Percentiles rank a stretch among this genome's conserved stretches.
Conservation (phyloP, 371 early-diverging fungal genomes). For the Capniomyces stellatus region DNA sequence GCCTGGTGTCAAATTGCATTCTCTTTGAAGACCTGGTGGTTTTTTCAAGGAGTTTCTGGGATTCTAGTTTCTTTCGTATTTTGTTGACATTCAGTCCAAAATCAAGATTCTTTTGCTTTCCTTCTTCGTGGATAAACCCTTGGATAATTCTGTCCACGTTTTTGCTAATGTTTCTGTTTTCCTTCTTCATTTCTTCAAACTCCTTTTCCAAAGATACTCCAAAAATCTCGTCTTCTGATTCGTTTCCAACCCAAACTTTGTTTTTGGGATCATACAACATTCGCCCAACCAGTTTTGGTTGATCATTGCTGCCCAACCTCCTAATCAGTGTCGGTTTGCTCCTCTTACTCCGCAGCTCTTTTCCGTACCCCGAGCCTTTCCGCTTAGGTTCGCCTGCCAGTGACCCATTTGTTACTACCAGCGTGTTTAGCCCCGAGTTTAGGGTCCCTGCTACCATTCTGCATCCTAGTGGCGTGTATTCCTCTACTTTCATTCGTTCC, state of each 20-base stretch:
- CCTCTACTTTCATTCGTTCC: too few species aligned
- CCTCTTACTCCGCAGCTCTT: too few species aligned
- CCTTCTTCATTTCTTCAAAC: background rate
- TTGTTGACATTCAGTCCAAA: background rate
- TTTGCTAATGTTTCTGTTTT: background rate
- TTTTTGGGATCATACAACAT: background rate
- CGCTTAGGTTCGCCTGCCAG: too few species aligned
- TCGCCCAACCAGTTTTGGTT: background rate
- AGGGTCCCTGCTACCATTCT: too few species aligned
- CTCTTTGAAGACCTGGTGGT: too few species aligned
- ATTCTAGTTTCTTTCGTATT: slow-evolving; percentile 1
- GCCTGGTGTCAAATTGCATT: slow-evolving; percentile 1
- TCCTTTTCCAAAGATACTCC: background rate
- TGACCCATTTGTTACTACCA: too few species aligned
- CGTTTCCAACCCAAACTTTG: background rate
- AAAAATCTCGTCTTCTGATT: background rate
- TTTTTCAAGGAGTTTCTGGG: background rate
- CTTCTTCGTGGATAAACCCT: background rate
- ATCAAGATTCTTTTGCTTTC: background rate
- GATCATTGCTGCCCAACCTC: background rate
- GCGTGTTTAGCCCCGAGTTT: too few species aligned
- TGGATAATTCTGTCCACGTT: too few species aligned
- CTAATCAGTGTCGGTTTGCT: background rate
- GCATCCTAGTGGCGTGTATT: too few species aligned
- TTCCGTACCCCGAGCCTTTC: too few species aligned